These are phyloP conservation scores for Flaveria ramosissima DNA, from an alignment of 129 eudicot genomes.

Conservation along the genomic window DNA sequence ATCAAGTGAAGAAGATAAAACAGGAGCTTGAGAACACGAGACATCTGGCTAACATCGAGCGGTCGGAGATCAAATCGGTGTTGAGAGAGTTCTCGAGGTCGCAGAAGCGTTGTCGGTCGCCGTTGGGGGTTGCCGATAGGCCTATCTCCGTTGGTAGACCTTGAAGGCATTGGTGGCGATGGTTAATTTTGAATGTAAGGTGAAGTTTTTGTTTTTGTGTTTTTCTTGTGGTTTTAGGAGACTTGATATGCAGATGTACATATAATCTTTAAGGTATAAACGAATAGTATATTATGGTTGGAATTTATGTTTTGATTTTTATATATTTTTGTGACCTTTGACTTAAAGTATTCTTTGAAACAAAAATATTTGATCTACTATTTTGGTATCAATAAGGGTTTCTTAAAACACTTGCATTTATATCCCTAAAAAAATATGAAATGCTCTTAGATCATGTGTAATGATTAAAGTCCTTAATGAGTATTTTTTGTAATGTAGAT, in stretches of 20 bases:
- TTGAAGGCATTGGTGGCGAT: background rate
- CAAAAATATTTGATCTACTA: too few relatives aligned
- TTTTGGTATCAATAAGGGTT: too few relatives aligned
- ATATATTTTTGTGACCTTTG: too few relatives aligned
- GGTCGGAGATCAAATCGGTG: conserved; percentile 39
- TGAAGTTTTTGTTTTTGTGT: background rate
- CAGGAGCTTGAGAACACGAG: conserved; percentile 62
- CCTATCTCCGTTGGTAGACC: conserved; percentile 50
- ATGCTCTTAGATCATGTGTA: too few relatives aligned
- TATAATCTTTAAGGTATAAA: conserved; percentile 6
- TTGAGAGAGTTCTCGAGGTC: conserved; percentile 39
- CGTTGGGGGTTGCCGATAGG: conserved; percentile 51
- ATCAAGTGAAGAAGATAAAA: conserved; percentile 60
- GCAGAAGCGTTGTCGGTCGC: conserved; percentile 56
- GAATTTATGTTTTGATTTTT: too few relatives aligned
- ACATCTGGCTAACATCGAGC: conserved; percentile 39
- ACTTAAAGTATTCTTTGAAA: too few relatives aligned
- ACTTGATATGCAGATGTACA: conserved; percentile 26
- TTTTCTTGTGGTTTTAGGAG: conserved; percentile 7
- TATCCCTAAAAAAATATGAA: too few relatives aligned
- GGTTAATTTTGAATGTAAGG: conserved; percentile 2
- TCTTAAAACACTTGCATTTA: too few relatives aligned
- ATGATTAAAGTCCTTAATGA: too few relatives aligned
- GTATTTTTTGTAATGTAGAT: too few relatives aligned
- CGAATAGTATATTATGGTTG: background rate